Conservation (phyloP, 805 yeast genomes). For the Ogataea chonburiensis region DNA sequence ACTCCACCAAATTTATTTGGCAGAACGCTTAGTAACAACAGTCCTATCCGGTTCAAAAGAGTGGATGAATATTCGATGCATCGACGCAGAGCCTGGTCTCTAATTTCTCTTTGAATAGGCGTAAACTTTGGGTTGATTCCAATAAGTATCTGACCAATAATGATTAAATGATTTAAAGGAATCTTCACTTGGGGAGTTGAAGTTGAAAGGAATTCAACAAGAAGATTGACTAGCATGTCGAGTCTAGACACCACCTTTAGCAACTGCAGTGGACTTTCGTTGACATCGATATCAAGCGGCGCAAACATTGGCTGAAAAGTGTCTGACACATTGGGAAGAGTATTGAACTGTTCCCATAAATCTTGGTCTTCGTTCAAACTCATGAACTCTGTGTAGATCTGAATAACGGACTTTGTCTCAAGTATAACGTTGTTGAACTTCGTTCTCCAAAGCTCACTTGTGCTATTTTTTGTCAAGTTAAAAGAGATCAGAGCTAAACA, state of each 20-base stretch:
- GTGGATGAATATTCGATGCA: conserved; percentile 44
- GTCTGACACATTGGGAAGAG: conserved; percentile 38
- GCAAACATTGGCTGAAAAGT: conserved; percentile 39
- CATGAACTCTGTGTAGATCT: conserved; percentile 58
- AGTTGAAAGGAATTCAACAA: conserved; percentile 46
- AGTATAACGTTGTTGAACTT: conserved; percentile 48
- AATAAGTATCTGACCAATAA: conserved; percentile 51
- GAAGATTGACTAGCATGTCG: conserved; percentile 42
- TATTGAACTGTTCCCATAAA: conserved; percentile 38
- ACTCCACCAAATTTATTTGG: conserved; percentile 38
- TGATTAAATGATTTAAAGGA: conserved; percentile 60
- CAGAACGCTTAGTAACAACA: conserved; percentile 40
- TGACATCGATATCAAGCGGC: conserved; percentile 56
- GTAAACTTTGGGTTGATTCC: conserved; percentile 55
- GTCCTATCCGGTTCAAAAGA: conserved; percentile 45
- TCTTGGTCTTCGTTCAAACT: conserved; percentile 58
- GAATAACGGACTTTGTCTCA: conserved; percentile 54
- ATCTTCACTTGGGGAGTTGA: conserved; percentile 52
- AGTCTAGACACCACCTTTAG: conserved; percentile 53
- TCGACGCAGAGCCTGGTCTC: conserved; percentile 49
- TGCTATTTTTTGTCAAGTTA: conserved; percentile 52
- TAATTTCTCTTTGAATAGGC: conserved; percentile 56
- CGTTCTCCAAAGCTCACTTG: conserved; percentile 44
- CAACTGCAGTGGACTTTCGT: conserved; percentile 47
- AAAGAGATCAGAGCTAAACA: conserved; percentile 55